Conservation (phyloP, 1,284 basidiomycete species). For the Rhodofomes roseus region DNA sequence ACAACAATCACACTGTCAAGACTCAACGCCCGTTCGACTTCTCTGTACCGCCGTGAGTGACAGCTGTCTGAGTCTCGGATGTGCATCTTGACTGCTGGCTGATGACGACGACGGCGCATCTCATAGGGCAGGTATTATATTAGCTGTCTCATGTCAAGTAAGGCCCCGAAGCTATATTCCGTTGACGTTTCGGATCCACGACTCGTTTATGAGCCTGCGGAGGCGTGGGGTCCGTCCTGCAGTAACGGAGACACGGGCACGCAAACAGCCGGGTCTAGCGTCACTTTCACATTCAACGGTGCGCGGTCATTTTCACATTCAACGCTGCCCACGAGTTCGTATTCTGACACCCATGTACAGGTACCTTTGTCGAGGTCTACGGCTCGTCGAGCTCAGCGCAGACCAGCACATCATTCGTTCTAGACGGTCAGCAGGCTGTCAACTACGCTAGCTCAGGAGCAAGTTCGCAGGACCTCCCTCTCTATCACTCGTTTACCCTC, state of each 20-base stretch:
- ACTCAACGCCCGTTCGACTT: neutral
- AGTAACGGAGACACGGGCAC: neutral
- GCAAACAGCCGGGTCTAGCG: neutral
- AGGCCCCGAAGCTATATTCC: neutral
- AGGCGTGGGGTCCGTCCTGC: neutral
- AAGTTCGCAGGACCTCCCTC: neutral
- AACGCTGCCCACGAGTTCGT: neutral
- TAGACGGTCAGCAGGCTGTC: slow-evolving; percentile 2
- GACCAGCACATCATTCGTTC: neutral
- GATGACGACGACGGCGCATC: neutral
- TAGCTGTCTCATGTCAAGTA: neutral
- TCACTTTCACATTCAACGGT: slow-evolving; percentile 10
- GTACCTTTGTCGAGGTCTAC: slow-evolving; percentile 10
- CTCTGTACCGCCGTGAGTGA: neutral
- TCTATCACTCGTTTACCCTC: slow-evolving; percentile 5
- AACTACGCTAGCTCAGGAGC: neutral
- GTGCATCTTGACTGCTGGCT: neutral
- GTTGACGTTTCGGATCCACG: neutral
- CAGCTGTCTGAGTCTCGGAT: neutral
- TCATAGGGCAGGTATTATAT: neutral
- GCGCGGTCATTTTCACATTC: slow-evolving; percentile 6
- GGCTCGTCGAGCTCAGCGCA: slow-evolving; percentile 1
- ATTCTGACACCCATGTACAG: neutral
- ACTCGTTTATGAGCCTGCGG: neutral
- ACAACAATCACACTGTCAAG: neutral